A percentile compares a stretch with the other conserved stretches of the same genome.
Conservation (phyloP, 805 yeast genomes). For the Grigorovia yakushimaensis region DNA sequence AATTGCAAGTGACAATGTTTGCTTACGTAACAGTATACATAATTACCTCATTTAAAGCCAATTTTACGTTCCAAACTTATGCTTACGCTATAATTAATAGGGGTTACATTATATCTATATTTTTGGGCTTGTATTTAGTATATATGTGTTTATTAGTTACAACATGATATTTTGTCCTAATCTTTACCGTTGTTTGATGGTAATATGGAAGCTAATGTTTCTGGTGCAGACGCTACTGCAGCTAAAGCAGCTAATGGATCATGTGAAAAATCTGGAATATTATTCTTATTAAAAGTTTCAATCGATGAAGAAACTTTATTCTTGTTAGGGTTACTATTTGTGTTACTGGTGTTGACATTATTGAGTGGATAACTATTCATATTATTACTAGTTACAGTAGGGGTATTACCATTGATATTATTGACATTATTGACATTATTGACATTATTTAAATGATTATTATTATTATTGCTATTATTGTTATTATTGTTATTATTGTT, state of each 20-base stretch:
- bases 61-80: too few species aligned
- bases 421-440: too few species aligned
- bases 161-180: background rate
- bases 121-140: too few species aligned
- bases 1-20: background rate
- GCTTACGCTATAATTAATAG: too few species aligned
- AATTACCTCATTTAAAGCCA: too few species aligned
- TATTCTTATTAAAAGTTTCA: background rate
- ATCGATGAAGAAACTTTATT: background rate
- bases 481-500: background rate
- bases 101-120: too few species aligned
- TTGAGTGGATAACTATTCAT: too few species aligned
- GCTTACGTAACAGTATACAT: background rate
- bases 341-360: background rate
- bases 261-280: constrained; percentile 20
- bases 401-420: background rate
- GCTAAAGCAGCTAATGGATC: constrained; percentile 32
- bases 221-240: constrained; percentile 30
- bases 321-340: background rate
- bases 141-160: background rate
- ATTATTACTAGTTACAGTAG: too few species aligned
- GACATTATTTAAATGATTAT: background rate
- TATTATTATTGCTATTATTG: background rate
- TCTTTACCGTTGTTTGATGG: constrained; percentile 1
- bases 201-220: constrained; percentile 12